Percentiles rank a stretch among this genome's conserved stretches.
Evolutionary conservation across 345 rosid species (phyloP).

Genomic region (Angophora floribunda): DNA sequence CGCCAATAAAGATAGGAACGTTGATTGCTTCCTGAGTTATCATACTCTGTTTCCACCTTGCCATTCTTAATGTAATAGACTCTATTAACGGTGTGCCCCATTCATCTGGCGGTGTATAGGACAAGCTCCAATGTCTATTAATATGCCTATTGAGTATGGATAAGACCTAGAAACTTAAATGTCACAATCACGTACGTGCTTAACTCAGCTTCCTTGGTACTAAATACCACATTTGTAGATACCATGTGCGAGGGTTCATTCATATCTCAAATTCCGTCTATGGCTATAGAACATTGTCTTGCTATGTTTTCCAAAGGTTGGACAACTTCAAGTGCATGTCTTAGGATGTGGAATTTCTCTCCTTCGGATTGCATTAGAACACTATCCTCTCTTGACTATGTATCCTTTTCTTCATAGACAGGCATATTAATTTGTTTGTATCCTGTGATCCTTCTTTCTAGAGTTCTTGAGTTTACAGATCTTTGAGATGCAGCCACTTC

Average conservation of each 20-base stretch:
- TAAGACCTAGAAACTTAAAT: neutral
- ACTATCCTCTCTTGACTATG: too few relatives aligned
- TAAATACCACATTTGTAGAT: neutral
- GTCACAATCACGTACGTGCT: neutral
- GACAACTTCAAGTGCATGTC: too few relatives aligned
- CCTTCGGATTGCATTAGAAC: too few relatives aligned
- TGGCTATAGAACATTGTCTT: too few relatives aligned
- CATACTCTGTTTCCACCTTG: neutral
- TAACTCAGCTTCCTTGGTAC: neutral
- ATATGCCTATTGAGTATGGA: neutral
- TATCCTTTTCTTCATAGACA: too few relatives aligned
- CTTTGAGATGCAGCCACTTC: too few relatives aligned
- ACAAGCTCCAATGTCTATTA: neutral
- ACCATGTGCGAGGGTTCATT: neutral
- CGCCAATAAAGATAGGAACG: neutral
- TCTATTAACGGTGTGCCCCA: neutral
- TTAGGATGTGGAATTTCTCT: too few relatives aligned
- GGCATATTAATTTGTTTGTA: too few relatives aligned
- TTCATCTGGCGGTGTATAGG: neutral
- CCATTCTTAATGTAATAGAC: neutral
- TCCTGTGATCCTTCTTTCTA: too few relatives aligned
- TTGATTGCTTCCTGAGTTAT: neutral
- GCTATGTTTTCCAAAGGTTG: neutral
- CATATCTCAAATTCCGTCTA: neutral
- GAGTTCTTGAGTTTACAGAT: too few relatives aligned